Evolutionary conservation across 345 rosid genomes (phyloP).

Genomic region (Balakata baccata): DNA sequence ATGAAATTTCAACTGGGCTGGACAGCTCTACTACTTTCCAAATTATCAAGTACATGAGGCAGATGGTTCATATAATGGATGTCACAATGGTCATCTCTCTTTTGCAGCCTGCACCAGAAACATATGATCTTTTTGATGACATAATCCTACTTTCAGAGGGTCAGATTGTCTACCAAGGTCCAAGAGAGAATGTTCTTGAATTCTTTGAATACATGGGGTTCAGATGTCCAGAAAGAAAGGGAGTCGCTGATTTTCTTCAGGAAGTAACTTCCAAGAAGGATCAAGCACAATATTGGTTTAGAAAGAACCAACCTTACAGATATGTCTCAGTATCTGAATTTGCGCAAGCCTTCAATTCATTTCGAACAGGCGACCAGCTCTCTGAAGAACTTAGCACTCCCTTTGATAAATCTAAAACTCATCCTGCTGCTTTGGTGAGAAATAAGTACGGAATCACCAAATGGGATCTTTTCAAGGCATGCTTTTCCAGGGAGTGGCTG

Average conservation of each 20-base stretch:
- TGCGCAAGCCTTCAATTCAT: slow-evolving; percentile 45
- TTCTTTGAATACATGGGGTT: slow-evolving; percentile 72
- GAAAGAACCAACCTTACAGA: slow-evolving; percentile 44
- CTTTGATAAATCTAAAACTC: slow-evolving; percentile 50
- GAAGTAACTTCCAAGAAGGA: slow-evolving; percentile 78
- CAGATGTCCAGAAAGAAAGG: slow-evolving; percentile 70
- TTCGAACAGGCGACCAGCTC: slow-evolving; percentile 47
- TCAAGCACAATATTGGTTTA: slow-evolving; percentile 75
- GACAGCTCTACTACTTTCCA: slow-evolving; percentile 54
- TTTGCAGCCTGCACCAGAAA: slow-evolving; percentile 53
- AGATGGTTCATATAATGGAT: slow-evolving; percentile 47
- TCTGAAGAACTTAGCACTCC: slow-evolving; percentile 46
- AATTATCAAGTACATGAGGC: slow-evolving; percentile 41
- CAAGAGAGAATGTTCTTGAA: slow-evolving; percentile 55
- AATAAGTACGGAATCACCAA: slow-evolving; percentile 69
- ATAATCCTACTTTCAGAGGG: slow-evolving; percentile 68
- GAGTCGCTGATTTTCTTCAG: slow-evolving; percentile 73
- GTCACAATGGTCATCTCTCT: slow-evolving; percentile 45
- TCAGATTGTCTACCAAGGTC: slow-evolving; percentile 68
- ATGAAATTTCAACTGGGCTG: slow-evolving; percentile 53
- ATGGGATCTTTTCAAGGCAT: slow-evolving; percentile 62
- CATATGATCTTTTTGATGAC: slow-evolving; percentile 70
- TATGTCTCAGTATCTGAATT: slow-evolving; percentile 51
- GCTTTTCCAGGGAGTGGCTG: slow-evolving; percentile 69
- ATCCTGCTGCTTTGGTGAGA: slow-evolving; percentile 60